Conservation (phyloP, 2,329 filamentous ascomycete genomes). For the Orbilia quercus region DNA sequence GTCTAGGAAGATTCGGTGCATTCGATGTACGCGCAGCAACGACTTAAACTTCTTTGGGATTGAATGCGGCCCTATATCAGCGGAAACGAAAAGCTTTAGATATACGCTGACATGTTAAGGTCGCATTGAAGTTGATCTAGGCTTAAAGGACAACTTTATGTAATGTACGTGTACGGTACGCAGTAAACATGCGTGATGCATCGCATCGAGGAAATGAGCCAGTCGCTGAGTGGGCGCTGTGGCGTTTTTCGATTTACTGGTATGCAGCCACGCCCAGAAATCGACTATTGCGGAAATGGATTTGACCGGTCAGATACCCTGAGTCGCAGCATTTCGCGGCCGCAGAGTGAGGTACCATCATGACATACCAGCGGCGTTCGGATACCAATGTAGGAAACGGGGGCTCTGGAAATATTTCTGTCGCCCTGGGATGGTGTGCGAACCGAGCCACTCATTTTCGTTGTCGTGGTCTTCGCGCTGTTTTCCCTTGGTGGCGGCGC, state of each 20-base stretch:
- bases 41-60: slow-evolving; percentile 13
- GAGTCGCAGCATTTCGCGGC: slow-evolving; percentile 5
- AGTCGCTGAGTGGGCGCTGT: slow-evolving; percentile 32
- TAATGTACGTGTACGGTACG: no score
- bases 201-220: slow-evolving; percentile 55
- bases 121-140: slow-evolving; percentile 28
- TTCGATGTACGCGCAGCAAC: neutral
- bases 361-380: slow-evolving; percentile 31
- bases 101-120: slow-evolving; percentile 9
- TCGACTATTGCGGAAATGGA: slow-evolving; percentile 5
- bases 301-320: slow-evolving; percentile 14
- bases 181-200: slow-evolving; percentile 38
- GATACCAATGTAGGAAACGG: slow-evolving; percentile 15
- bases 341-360: slow-evolving; percentile 27
- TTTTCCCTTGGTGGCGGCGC: slow-evolving; percentile 30
- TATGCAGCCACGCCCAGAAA: slow-evolving; percentile 18
- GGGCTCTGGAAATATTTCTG: slow-evolving; percentile 26
- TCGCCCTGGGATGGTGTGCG: neutral
- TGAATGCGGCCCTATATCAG: slow-evolving; percentile 15
- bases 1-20: slow-evolving; percentile 12
- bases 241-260: slow-evolving; percentile 46
- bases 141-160: no score
- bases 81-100: slow-evolving; percentile 26
- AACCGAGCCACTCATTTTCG: slow-evolving; percentile 38
- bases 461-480: neutral